Evolutionary conservation across 306 rosid genomes (phyloP).

Genomic region (Castanopsis chinensis): DNA sequence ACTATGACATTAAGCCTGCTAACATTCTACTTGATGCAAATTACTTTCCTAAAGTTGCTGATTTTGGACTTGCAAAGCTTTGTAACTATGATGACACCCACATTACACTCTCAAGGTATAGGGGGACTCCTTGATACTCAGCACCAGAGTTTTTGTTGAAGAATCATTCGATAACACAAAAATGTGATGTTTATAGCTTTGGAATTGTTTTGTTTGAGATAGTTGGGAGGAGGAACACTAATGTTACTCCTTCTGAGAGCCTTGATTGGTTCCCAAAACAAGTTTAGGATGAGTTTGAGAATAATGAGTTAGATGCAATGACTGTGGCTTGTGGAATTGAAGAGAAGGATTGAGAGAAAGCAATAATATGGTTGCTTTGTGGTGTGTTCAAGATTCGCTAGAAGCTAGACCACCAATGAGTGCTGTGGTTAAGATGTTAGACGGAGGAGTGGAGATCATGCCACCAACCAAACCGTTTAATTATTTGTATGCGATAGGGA

Average conservation of each 20-base stretch:
- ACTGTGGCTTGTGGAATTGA: neutral
- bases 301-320: neutral
- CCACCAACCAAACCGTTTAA: neutral
- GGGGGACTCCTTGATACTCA: constrained; percentile 13
- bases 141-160: constrained; percentile 14
- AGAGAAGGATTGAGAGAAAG: constrained; percentile 11
- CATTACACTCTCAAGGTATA: neutral
- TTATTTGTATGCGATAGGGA: neutral
- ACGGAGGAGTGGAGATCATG: neutral
- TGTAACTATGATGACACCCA: neutral
- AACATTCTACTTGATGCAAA: constrained; percentile 3
- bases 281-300: constrained; percentile 3
- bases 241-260: neutral
- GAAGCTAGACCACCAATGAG: constrained; percentile 10
- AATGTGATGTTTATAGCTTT: constrained; percentile 1
- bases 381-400: constrained; percentile 8
- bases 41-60: neutral
- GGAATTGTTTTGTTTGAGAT: constrained; percentile 18
- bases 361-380: constrained; percentile 6
- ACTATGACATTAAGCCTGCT: constrained; percentile 8
- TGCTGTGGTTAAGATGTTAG: constrained; percentile 16
- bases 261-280: constrained; percentile 16
- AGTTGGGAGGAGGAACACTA: neutral
- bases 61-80: constrained; percentile 11
- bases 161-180: constrained; percentile 9